Evolutionary conservation across 2,329 filamentous ascomycete species (phyloP), one percentile per base, ranked within the genome.

Genomic region (Talaromyces atroroseus): DNA sequence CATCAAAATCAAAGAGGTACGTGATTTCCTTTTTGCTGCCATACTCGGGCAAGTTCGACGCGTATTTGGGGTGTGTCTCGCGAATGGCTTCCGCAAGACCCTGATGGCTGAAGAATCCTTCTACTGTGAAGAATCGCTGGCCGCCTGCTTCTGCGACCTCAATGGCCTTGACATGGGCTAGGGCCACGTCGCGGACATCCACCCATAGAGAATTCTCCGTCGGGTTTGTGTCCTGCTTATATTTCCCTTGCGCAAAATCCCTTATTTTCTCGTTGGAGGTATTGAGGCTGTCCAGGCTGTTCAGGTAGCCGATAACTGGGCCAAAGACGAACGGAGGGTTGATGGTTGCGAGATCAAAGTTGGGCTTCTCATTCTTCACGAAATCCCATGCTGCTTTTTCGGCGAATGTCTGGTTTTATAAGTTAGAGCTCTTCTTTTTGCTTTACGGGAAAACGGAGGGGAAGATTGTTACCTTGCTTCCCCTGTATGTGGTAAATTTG

Each of bases 221-320:
- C 0, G 82, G 76, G 0, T 80, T 76, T 10, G 88, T 78, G 24
- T 78, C 75, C 1, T 80, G 73, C 61, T 82, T 84, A 67, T 76
- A 80, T 58, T 82, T 80, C 18, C 87, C 88, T 6, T 77, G 79
- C n/a, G 86, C 78, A 52, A 88, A 72, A 59, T 86, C 79, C 8
- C 82, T 75, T 54, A 90, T 79, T 20, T 85, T 81, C 62, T 84
- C 79, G 68, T 90, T 91, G 14, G 86, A 89, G 1, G 86, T 88
- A 73, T 91, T 92, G 59, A 91, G 74, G 1, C 74, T 74, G n/a
- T 83, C 80, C 0, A 88, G 76, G 21, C 75, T 79, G 59, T 84
- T 80, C 2, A 90, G 76, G 61, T 84, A 83, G 62, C 86, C 80
- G 50, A 84, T 80, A 7, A 87, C 71, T 0, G 86, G 85, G 0